Evolutionary conservation across 306 rosid species (phyloP), one percentile per base, ranked within the genome.

Genomic region (Gleditsia sinensis): DNA sequence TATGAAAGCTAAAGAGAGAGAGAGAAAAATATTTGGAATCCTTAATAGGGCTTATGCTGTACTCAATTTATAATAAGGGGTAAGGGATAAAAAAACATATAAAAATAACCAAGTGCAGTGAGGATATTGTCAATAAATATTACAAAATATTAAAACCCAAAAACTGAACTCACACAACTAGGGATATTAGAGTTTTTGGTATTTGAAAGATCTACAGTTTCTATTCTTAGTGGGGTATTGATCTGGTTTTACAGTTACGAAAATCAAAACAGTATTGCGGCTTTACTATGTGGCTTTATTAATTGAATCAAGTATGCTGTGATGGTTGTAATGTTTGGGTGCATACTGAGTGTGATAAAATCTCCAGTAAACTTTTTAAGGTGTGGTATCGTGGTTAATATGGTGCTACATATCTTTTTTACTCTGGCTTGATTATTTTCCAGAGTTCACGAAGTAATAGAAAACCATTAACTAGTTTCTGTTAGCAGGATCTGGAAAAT

Each of bases 281-380:
- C 74, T 84, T 93, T 40, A 40, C 74, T 81, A 46, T 72, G 81
- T 67, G 33, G 64, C 75, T 71, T 58, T 72, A 58, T 69, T 66
- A 36, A 83, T 25, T 59, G 74, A 45, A 69, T 72, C 71, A 93
- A 97, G 97, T 93, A 54, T 88, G 93, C 67, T 90, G 97, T 77
- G 98, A 93, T 84, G 89, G 95, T 76, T 93, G 98, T 85, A 84
- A 90, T 66, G 97, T 93, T 67, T 93, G 95, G 97, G 98, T 93
- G 77, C 98, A 93, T 82, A 95, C 96, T 7, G 93, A 90, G 79
- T 93, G 98, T 42, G 98, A 77, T 71, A 84, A 85, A 66, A 89
- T 90, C 40, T 82, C 97, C 28, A 46, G 79, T 46, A 51, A 83
- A 69, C 81, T 82, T 65, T 81, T 93, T 67, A 89, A 91, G 98